phyloP scores from a whole-genome alignment of 768 basidiomycete genomes.

The Krasilnikovozyma curviuscula region DNA sequence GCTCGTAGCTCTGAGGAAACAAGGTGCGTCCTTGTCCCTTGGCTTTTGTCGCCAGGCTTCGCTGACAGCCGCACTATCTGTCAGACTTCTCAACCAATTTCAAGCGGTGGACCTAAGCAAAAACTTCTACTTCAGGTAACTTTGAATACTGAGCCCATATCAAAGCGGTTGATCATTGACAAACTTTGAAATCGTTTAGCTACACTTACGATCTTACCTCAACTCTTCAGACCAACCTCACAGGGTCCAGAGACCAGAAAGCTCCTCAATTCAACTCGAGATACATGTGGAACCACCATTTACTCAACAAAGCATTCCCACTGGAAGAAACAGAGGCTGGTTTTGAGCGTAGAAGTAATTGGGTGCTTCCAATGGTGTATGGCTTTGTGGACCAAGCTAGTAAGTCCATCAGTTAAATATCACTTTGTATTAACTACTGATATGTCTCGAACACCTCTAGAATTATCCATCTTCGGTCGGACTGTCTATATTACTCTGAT shows the following conservation, averaged over 20 bases:
- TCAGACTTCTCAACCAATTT: slow-evolving; percentile 62
- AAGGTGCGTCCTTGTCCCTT: slow-evolving; percentile 24
- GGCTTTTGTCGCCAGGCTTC: too few relatives aligned
- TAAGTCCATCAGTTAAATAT: slow-evolving; percentile 34
- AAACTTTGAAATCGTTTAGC: slow-evolving; percentile 29
- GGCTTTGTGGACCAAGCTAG: slow-evolving; percentile 98
- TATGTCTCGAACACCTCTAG: slow-evolving; percentile 30
- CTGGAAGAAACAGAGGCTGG: slow-evolving; percentile 20
- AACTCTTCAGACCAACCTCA: slow-evolving; percentile 81
- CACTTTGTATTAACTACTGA: too few relatives aligned
- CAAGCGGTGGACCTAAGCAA: slow-evolving; percentile 96
- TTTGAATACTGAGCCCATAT: background rate
- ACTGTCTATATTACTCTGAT: slow-evolving; percentile 88
- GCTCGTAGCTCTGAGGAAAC: slow-evolving; percentile 73
- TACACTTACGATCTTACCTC: slow-evolving; percentile 94
- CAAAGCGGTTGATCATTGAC: background rate
- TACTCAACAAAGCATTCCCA: slow-evolving; percentile 51
- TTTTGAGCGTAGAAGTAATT: slow-evolving; percentile 34
- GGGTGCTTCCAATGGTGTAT: slow-evolving; percentile 80
- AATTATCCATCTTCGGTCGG: slow-evolving; percentile 71
- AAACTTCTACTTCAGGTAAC: slow-evolving; percentile 92
- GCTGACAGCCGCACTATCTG: too few relatives aligned
- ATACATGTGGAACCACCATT: slow-evolving; percentile 87
- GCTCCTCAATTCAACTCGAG: slow-evolving; percentile 32
- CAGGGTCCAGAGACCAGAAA: slow-evolving; percentile 28